Base-by-base conservation (phyloP, 2,329 filamentous ascomycete species). In the Neonectria punicea region DNA sequence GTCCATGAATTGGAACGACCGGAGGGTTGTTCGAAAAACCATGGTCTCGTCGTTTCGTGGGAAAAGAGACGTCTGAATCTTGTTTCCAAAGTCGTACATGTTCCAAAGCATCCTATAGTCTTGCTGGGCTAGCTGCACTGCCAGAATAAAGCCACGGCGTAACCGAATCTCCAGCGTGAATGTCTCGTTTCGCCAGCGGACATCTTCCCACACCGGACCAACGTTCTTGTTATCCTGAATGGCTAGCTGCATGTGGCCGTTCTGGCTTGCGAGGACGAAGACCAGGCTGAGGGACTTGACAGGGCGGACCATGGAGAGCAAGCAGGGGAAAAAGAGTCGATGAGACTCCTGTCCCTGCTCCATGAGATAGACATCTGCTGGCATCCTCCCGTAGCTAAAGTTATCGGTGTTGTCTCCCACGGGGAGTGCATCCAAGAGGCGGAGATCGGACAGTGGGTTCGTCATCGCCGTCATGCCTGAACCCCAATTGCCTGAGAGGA, bases 1-100 rank as follows among this genome's bases (percentile, higher is more conserved):
- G 74, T 97, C 93, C 74, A 93, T 90, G 76, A 95, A 96, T 73
- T 95, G 92, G 69, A 97, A 93, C 28, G 90, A 87, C 49, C 88
- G 88, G 9, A 97, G 81, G 1, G 87, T 89, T 8, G 88, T 86
- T 72, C 90, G 88, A 75, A 93, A 93, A 2, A 92, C 84, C 61
- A 91, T 79, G 2, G 83, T 83, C 79, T 98, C 94, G 57, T 93
- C 91, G 32, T 85, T 83, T 44, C 89, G 86, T 7, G 90, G 88
- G 39, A 89, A 88, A 46, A 97, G 83, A 56, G 89, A 92, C 28
- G 86, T 85, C 74, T 94, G 91, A 2, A 95, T 88, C 73, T 92
- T 93, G 69, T 86, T 87, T 28, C 92, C 93, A 76, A 97, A 95
- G 65, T 97, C 93, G 69, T 94, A 93, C 78, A 97, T 93, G 71